These are phyloP conservation scores for Beta corolliflora DNA, from an alignment of 179 eudicot species.

Conservation along the genomic window DNA sequence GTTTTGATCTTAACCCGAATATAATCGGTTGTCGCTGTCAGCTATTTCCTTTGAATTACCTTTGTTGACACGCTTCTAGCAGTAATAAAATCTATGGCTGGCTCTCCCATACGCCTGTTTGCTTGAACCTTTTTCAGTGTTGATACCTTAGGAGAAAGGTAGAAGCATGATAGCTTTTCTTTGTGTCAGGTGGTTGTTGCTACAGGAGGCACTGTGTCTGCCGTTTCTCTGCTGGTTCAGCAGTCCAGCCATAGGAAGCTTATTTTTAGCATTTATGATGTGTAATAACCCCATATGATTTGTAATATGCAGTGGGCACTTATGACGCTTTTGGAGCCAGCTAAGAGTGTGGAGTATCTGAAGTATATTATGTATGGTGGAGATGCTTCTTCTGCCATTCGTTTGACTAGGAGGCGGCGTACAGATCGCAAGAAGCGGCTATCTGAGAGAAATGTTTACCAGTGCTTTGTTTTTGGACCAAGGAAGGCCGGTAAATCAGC, in stretches of 20 bases:
- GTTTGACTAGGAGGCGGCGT: slow-evolving; percentile 73
- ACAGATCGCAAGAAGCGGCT: slow-evolving; percentile 85
- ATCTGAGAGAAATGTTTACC: slow-evolving; percentile 81
- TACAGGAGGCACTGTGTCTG: background rate
- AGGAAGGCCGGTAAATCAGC: slow-evolving; percentile 82
- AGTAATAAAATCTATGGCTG: background rate
- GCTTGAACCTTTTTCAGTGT: background rate
- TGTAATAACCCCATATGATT: slow-evolving; percentile 15
- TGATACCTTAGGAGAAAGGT: background rate
- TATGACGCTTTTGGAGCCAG: slow-evolving; percentile 90
- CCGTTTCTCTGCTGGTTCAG: background rate
- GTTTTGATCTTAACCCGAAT: too few species aligned
- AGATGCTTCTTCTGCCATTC: slow-evolving; percentile 81
- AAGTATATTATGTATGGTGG: slow-evolving; percentile 82
- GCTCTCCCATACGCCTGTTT: background rate
- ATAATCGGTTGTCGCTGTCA: background rate
- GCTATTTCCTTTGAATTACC: background rate
- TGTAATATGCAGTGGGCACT: slow-evolving; percentile 80
- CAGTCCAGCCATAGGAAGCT: background rate
- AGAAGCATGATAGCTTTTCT: background rate
- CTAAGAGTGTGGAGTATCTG: slow-evolving; percentile 78
- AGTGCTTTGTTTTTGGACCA: slow-evolving; percentile 96
- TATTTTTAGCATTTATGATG: background rate
- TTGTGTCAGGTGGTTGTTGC: background rate
- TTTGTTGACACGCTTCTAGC: background rate